These are phyloP conservation scores for Diversispora eburnea DNA, from an alignment of 192 early-diverging fungal species.

Conservation along the genomic window DNA sequence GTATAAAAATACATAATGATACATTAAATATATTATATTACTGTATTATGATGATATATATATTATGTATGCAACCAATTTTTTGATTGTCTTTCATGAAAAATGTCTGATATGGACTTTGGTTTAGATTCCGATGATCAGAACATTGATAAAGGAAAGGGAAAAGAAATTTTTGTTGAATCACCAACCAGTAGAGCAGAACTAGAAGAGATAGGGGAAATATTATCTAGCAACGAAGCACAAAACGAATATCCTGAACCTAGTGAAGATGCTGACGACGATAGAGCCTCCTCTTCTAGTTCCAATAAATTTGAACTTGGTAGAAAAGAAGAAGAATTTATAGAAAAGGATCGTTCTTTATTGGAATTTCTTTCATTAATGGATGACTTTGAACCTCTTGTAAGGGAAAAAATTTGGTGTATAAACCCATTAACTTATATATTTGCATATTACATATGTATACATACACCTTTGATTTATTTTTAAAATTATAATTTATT, in stretches of 20 bases:
- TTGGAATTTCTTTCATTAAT: constrained; percentile 86
- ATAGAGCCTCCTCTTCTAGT: not conserved
- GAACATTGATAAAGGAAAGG: constrained; percentile 7
- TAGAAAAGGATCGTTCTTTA: constrained; percentile 64
- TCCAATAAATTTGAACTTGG: not conserved
- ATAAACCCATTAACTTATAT: too few species aligned
- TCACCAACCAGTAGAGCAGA: not conserved
- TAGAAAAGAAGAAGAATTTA: constrained; percentile 51
- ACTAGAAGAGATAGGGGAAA: not conserved
- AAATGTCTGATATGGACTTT: not conserved
- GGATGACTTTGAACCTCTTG: constrained; percentile 82
- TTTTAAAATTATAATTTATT: not conserved
- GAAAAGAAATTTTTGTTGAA: constrained; percentile 6
- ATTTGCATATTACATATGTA: not conserved
- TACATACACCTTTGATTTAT: not conserved
- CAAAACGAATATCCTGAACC: not conserved
- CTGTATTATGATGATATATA: too few species aligned
- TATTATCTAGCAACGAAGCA: not conserved
- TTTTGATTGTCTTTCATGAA: too few species aligned
- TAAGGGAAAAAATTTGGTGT: constrained; percentile 33
- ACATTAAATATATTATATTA: too few species aligned
- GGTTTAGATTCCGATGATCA: not conserved
- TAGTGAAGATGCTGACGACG: not conserved
- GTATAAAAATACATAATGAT: too few species aligned
- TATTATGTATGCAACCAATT: too few species aligned